phyloP scores from a whole-genome alignment of 352 stramenopile genomes.

The Aphanomyces cochlioides region DNA sequence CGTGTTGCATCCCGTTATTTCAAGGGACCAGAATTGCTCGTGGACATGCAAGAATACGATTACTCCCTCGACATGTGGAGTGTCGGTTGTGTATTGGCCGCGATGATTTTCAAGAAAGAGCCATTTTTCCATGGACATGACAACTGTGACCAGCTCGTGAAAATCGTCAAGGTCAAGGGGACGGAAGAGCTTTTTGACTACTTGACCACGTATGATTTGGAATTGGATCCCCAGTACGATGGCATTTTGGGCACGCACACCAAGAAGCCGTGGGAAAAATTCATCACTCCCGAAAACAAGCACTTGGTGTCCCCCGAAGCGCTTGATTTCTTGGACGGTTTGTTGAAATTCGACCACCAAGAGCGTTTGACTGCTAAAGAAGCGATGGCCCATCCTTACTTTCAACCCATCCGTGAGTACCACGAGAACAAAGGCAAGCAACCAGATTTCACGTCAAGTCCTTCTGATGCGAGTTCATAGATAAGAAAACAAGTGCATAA shows the following conservation, averaged over 20 bases:
- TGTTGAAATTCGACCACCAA: conserved; percentile 94
- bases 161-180: conserved; percentile 97
- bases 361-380: conserved; percentile 97
- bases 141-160: conserved; percentile 99
- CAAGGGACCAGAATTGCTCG: conserved; percentile 98
- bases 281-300: conserved; percentile 97
- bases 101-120: conserved; percentile 99
- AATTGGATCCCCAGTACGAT: conserved; percentile 98
- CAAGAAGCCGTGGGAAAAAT: conserved; percentile 99
- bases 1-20: conserved; percentile 99
- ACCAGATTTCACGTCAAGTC: conserved; percentile 10
- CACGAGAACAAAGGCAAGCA: conserved; percentile 48
- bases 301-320: conserved; percentile 95
- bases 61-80: conserved; percentile 99
- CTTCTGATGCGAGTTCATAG: conserved; percentile 10
- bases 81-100: conserved; percentile 98
- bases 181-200: conserved; percentile 99
- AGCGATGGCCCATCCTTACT: conserved; percentile 98
- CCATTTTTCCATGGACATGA: conserved; percentile 99
- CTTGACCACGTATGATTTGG: conserved; percentile 98
- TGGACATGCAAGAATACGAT: conserved; percentile 99
- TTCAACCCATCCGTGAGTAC: conserved; percentile 89
- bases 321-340: conserved; percentile 91
- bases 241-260: conserved; percentile 95
- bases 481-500: background rate